Evolutionary conservation across 306 rosid genomes (phyloP).

Genomic region (Prunus davidiana): DNA sequence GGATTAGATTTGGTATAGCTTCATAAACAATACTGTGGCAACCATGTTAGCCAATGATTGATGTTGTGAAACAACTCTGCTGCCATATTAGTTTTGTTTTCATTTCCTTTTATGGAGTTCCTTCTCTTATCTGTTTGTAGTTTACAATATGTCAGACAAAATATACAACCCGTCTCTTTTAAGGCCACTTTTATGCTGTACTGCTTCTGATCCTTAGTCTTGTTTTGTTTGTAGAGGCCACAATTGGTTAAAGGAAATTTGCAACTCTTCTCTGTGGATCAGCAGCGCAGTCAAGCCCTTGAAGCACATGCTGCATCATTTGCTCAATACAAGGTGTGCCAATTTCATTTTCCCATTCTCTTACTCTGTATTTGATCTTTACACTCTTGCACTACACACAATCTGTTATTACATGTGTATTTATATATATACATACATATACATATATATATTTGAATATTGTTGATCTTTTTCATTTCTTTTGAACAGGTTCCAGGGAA

Average conservation of each 20-base stretch:
- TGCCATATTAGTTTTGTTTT: neutral
- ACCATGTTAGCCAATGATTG: neutral
- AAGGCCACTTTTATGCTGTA: neutral
- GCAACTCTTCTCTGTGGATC: slow-evolving; percentile 97
- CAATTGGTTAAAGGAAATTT: slow-evolving; percentile 97
- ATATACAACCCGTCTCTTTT: neutral
- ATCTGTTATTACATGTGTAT: neutral
- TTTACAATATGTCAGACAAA: neutral
- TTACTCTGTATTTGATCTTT: neutral
- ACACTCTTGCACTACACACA: neutral
- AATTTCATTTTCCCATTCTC: slow-evolving; percentile 8
- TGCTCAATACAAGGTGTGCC: slow-evolving; percentile 82
- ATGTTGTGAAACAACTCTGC: neutral
- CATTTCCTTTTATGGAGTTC: neutral
- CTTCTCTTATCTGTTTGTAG: neutral
- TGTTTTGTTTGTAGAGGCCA: slow-evolving; percentile 61
- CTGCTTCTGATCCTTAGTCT: slow-evolving; percentile 19
- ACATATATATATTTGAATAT: neutral
- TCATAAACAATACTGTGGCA: neutral
- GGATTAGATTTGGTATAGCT: slow-evolving; percentile 4
- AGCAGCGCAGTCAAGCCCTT: slow-evolving; percentile 99
- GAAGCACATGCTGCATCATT: slow-evolving; percentile 99
- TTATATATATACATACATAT: no score
- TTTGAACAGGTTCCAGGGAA: slow-evolving; percentile 79
- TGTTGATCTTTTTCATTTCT: slow-evolving; percentile 13